Percentiles rank a stretch among this genome's conserved stretches.
Evolutionary conservation across 2,329 filamentous ascomycete genomes (phyloP).

Genomic region (Chaetomiaceae sp.): DNA sequence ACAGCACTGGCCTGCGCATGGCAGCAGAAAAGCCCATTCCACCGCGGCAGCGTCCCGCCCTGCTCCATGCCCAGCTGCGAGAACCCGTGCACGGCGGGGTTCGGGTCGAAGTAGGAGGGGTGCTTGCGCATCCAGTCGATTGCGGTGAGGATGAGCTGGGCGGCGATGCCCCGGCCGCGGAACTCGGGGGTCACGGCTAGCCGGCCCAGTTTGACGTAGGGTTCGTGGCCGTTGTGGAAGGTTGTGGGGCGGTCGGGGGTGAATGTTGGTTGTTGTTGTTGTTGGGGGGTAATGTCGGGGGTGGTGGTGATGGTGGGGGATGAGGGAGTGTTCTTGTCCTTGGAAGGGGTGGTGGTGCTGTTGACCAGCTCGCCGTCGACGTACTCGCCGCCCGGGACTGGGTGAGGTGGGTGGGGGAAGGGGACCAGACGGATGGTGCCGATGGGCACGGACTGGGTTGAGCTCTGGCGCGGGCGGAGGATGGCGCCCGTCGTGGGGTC

Average conservation of each 20-base stretch:
- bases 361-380: slow-evolving; percentile 39
- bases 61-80: slow-evolving; percentile 40
- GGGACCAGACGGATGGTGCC: slow-evolving; percentile 78
- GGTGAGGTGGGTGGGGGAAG: slow-evolving; percentile 68
- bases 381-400: slow-evolving; percentile 47
- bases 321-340: not conserved
- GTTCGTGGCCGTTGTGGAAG: slow-evolving; percentile 59
- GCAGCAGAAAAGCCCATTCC: slow-evolving; percentile 71
- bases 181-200: slow-evolving; percentile 66
- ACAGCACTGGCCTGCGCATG: slow-evolving; percentile 71
- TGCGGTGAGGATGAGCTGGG: slow-evolving; percentile 61
- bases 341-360: not conserved
- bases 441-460: slow-evolving; percentile 51
- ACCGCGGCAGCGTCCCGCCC: slow-evolving; percentile 46
- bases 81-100: slow-evolving; percentile 41
- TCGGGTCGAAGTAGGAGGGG: slow-evolving; percentile 51
- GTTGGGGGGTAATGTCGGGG: slow-evolving; percentile 12
- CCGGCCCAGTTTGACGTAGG: slow-evolving; percentile 78
- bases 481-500: slow-evolving; percentile 41
- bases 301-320: not conserved
- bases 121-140: slow-evolving; percentile 64
- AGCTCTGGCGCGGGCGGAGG: slow-evolving; percentile 40
- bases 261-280: slow-evolving; percentile 16
- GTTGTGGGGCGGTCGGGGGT: slow-evolving; percentile 43
- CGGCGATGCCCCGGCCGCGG: slow-evolving; percentile 61